A percentile compares a stretch with the other conserved stretches of the same genome.
These are phyloP conservation scores for Plicaturopsis crispa DNA, from an alignment of 768 basidiomycete species.

Conservation along the genomic window DNA sequence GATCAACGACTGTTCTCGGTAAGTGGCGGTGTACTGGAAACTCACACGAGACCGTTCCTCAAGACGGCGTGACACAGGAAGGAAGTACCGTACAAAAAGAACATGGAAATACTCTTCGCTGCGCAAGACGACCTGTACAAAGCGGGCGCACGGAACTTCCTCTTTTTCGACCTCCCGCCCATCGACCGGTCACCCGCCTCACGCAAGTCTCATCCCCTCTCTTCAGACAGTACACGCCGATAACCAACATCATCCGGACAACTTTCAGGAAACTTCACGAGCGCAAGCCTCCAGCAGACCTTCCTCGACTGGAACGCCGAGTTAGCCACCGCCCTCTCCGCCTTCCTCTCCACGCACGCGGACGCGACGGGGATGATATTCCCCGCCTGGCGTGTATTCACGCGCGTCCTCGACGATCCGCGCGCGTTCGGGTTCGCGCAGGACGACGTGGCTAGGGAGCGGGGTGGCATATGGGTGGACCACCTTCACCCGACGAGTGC, in stretches of 20 bases:
- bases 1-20: slow-evolving; percentile 59
- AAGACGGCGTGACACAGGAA: slow-evolving; percentile 15
- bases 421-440: slow-evolving; percentile 27
- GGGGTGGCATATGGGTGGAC: slow-evolving; percentile 20
- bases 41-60: neutral
- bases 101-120: slow-evolving; percentile 29
- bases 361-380: slow-evolving; percentile 17
- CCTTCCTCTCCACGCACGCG: slow-evolving; percentile 12
- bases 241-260: neutral
- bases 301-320: slow-evolving; percentile 8
- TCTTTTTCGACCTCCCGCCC: slow-evolving; percentile 55
- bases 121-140: slow-evolving; percentile 42
- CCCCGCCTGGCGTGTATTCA: slow-evolving; percentile 15
- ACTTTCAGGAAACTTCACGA: neutral
- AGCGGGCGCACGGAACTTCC: slow-evolving; percentile 39
- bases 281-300: neutral
- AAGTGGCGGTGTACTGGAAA: slow-evolving; percentile 2
- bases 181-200: slow-evolving; percentile 43
- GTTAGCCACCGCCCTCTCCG: slow-evolving; percentile 2
- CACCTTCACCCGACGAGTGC: slow-evolving; percentile 9
- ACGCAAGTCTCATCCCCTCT: too few relatives aligned
- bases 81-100: slow-evolving; percentile 11
- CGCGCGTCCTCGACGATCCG: slow-evolving; percentile 22
- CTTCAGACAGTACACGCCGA: neutral
- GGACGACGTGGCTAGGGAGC: slow-evolving; percentile 21